Conservation (phyloP, 2,329 filamentous ascomycete genomes). For the Venturiaceae sp. region DNA sequence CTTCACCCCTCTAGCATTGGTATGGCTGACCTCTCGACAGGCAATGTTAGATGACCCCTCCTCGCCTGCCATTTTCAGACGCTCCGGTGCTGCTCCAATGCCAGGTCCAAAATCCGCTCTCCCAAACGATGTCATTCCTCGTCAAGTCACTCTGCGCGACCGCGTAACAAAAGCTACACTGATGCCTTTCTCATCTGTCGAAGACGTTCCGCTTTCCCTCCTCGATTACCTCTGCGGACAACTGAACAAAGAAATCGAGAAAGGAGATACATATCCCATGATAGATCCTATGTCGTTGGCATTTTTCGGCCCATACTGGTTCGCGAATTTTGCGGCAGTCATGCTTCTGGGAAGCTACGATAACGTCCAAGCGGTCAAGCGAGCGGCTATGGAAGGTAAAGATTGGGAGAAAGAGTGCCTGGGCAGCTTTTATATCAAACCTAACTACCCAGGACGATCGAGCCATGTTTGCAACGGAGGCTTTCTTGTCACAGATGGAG, state of each 20-base stretch:
- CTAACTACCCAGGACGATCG: constrained; percentile 84
- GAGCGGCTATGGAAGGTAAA: neutral
- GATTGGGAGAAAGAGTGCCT: constrained; percentile 78
- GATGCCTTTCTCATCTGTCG: constrained; percentile 68
- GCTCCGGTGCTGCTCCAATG: constrained; percentile 56
- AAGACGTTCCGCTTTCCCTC: constrained; percentile 66
- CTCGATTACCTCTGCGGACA: constrained; percentile 72
- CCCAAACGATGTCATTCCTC: constrained; percentile 58
- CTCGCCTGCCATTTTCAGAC: constrained; percentile 59
- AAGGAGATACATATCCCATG: constrained; percentile 89
- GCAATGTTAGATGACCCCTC: constrained; percentile 71
- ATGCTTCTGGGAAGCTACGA: constrained; percentile 59
- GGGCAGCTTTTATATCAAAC: constrained; percentile 89
- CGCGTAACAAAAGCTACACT: constrained; percentile 76
- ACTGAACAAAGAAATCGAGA: constrained; percentile 83
- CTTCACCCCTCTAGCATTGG: neutral
- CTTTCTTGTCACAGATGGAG: constrained; percentile 38
- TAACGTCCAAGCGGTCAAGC: constrained; percentile 42
- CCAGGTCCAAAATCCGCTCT: constrained; percentile 44
- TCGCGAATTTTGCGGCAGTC: constrained; percentile 79
- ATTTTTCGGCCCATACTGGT: constrained; percentile 77
- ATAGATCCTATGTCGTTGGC: constrained; percentile 64
- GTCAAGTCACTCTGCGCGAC: constrained; percentile 74
- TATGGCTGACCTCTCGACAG: constrained; percentile 15
- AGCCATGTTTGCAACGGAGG: constrained; percentile 74